Base-by-base conservation (phyloP, 495 filamentous ascomycete species). In the Rhizodiscina lignyota region DNA sequence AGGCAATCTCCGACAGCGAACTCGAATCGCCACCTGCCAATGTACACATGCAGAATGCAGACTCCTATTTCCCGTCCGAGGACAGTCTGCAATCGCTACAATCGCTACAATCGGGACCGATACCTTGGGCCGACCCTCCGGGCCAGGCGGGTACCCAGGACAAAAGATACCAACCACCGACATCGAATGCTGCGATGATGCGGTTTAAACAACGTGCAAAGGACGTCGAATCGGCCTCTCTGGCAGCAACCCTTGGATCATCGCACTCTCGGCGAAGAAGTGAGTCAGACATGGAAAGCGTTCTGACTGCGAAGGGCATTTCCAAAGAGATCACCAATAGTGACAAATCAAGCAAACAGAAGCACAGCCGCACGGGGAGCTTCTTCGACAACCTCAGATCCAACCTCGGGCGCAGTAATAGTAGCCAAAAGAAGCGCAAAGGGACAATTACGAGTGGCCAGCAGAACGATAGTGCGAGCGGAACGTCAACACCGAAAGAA, bases 151-250 rank as follows among this genome's bases (percentile, higher is more conserved):
- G 27, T 18, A 8, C 40, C 5, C 24, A 38, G 12, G 31, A 18
- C 26, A 30, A 23, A 13, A 39, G 37, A 12, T 52, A 52, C 19
- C 51, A 54, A 27, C 49, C 51, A 31, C 37, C 40, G 16, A 55
- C 50, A 3, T 50, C 50, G 5, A 55, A 53, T 34, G 44, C 44
- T 21, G 52, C 52, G 2, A 55, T 55, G 33, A 47, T 46, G 50
- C 42, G 45, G 13, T 55, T 53, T 39, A 26, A 17, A n/a, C 33
- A 36, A 26, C 34, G 45, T 21, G 44, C 44, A 10, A 51, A 43
- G 26, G 52, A 53, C 21, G 21, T 55, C 2, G 52, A 55, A 19
- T 34, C 44, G 15, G 47, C 50, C 2, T 55, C 52, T 13, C 47
- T 50, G 22, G 42, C 52, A 21, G 52, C 50, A 27, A 55, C 52